Evolutionary conservation across 192 early-diverging fungal species (phyloP), one percentile per base, ranked within the genome.

Genomic region (Entophlyctis luteolus): DNA sequence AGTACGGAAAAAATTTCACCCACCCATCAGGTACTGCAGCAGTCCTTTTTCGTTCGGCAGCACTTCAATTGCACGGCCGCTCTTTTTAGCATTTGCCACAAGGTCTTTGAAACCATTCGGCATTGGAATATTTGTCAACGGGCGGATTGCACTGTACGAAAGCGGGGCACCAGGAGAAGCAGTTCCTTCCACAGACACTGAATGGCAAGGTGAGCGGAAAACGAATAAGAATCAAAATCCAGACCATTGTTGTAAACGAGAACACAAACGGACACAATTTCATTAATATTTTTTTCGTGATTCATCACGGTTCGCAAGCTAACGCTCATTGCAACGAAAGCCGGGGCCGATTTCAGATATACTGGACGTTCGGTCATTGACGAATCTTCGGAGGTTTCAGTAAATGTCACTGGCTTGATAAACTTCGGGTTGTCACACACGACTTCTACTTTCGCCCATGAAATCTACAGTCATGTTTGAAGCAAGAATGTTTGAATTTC

Each of bases 361-460:
- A 4, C 52, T 37, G 81, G 66, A 4, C 66, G 55, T 20, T 63
- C 70, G n/a, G 74, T 68, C 6, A 77, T 74, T 5, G 80, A 45
- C 3, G 77, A 77, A 48, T 95, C 91, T n/a, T n/a, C n/a, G n/a
- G n/a, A n/a, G n/a, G n/a, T n/a, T n/a, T n/a, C n/a, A n/a, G n/a
- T n/a, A n/a, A n/a, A n/a, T 5, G 65, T 55, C 32, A 90, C 67
- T 4, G 83, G 76, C 3, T 54, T 62, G 34, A 96, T 72, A 12
- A 29, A 16, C 77, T 97, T 96, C 1, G 92, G 88, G 57, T 91
- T 75, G 16, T 71, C 73, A 2, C 94, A 82, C 0, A 71, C 53
- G 29, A 84, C 74, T 77, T 98, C 95, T 0, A 79, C 42, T 52
- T 90, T 93, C 67, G 91, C 91, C 96, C 96, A 99, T 8, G 96